These are phyloP conservation scores for Adenanthera pavonina DNA, from an alignment of 306 rosid species.

Conservation along the genomic window DNA sequence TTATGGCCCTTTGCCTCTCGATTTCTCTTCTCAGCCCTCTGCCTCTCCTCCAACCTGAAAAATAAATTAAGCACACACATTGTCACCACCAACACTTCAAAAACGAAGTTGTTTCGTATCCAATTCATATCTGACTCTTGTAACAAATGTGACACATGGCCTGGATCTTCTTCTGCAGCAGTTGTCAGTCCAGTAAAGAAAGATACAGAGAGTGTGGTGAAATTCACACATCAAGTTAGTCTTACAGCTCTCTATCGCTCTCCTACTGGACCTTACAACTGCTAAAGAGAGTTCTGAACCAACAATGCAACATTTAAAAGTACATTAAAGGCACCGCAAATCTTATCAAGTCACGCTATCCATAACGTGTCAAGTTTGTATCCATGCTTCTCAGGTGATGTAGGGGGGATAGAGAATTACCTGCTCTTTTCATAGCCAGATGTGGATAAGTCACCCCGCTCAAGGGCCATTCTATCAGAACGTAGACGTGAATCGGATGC, in stretches of 20 bases:
- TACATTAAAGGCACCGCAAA: too few species aligned
- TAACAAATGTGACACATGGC: neutral
- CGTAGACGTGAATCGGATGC: conserved; percentile 94
- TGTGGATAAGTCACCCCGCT: conserved; percentile 82
- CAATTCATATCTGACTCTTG: neutral
- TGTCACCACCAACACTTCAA: neutral
- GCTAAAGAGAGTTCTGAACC: neutral
- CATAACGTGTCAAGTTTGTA: neutral
- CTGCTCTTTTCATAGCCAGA: conserved; percentile 87
- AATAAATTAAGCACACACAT: conserved; percentile 23
- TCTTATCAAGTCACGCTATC: neutral
- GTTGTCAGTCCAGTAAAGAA: neutral
- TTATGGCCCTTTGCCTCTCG: conserved; percentile 62
- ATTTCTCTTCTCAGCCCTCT: conserved; percentile 74
- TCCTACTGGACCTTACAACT: neutral
- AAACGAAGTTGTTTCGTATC: too few species aligned
- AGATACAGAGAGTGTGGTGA: neutral
- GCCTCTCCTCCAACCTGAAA: conserved; percentile 84
- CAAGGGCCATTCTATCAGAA: conserved; percentile 90
- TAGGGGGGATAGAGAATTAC: conserved; percentile 33
- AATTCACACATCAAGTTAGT: neutral
- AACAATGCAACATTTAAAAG: neutral
- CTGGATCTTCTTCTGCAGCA: neutral
- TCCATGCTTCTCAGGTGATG: neutral
- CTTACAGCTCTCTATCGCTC: neutral